Evolutionary conservation across 768 basidiomycete species (phyloP), one percentile per base, ranked within the genome.

Genomic region (Suillus americanus): DNA sequence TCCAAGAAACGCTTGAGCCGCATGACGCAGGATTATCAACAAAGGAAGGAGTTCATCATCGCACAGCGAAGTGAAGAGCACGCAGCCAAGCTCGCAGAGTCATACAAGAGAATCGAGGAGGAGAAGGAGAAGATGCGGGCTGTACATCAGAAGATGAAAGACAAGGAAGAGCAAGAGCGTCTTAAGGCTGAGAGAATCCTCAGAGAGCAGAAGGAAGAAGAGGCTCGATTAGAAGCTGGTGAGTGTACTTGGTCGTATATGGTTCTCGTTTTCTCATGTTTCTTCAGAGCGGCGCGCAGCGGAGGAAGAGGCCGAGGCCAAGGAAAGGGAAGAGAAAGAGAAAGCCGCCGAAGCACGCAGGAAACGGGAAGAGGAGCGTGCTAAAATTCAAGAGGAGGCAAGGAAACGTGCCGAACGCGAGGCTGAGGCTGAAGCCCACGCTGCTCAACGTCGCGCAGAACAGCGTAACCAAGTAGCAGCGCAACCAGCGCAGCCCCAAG

Each of bases 41-140:
- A 70, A 13, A 81, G 88, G 64, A 83, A 83, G 64, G 80, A 83
- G 55, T 79, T 72, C 12, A 78, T 95, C 53, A 75, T 88, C 50
- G 76, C 80, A 46, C 86, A 83, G 77, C 86, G 86, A 56, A 80
- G 79, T 12, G 86, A 85, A 40, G 92, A 94, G 73, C 92, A 87
- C 71, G 79, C 84, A 59, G 82, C 81, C 75, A 85, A 80, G 71
- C 75, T 82, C 67, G 85, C 82, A 53, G 77, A 75, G 30, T 90
- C 94, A 3, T 70, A 78, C 68, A 80, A 78, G 75, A 94, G 89
- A 83, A 87, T 95, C 62, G 88, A 87, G 65, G 89, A 92, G 72
- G 95, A 96, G 80, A 96, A 95, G 82, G 83, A 83, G 55, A 90
- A 89, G 82, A 81, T 89, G 68, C 81, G 81, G 65, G 82, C 82